These are phyloP conservation scores for Hypholoma fasciculare DNA, from an alignment of 768 basidiomycete species.

Conservation along the genomic window DNA sequence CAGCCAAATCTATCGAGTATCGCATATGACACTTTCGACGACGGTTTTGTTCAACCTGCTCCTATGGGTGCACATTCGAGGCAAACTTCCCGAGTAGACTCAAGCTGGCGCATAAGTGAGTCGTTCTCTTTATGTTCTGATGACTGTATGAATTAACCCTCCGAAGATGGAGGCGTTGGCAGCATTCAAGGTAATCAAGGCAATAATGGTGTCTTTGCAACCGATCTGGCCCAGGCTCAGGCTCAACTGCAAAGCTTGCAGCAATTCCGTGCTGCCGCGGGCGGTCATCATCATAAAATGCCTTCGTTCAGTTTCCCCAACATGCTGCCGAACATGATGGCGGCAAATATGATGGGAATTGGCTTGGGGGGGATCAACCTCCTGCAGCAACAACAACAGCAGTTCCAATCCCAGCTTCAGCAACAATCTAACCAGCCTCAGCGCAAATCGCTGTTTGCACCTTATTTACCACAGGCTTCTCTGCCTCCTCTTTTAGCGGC, in stretches of 20 bases:
- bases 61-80: conserved; percentile 70
- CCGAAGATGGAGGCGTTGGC: conserved; percentile 74
- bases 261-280: conserved; percentile 94
- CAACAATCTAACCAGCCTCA: conserved; percentile 92
- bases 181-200: conserved; percentile 63
- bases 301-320: conserved; percentile 97
- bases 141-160: conserved; percentile 9
- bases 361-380: conserved; percentile 81
- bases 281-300: conserved; percentile 96
- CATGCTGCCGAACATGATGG: conserved; percentile 97
- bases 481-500: conserved; percentile 95
- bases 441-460: conserved; percentile 97
- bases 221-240: conserved; percentile 95
- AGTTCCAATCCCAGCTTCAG: conserved; percentile 94
- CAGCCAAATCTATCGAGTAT: conserved; percentile 46
- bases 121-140: conserved; percentile 16
- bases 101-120: conserved; percentile 89
- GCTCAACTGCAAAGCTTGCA: conserved; percentile 95
- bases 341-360: conserved; percentile 93
- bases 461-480: conserved; percentile 97
- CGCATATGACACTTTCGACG: conserved; percentile 72
- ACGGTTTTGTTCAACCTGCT: conserved; percentile 68
- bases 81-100: conserved; percentile 73
- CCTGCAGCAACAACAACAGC: conserved; percentile 91
- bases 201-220: conserved; percentile 57